Conservation (phyloP, 148 eudicot genomes). For the Nyssa sinensis region DNA sequence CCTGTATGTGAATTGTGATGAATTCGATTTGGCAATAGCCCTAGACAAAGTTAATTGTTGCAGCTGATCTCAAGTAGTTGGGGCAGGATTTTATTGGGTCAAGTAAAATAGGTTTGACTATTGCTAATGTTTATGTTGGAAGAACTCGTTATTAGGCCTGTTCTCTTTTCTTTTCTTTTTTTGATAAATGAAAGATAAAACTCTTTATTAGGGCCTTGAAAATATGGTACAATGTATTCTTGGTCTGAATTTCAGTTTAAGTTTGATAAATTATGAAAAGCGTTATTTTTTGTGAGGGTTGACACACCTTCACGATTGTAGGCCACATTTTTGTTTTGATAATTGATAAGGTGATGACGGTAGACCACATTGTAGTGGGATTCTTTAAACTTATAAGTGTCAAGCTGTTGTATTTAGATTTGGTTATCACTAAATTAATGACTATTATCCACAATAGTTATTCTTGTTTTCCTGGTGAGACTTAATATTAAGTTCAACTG, state of each 20-base stretch:
- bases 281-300: background rate
- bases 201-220: too few relatives aligned
- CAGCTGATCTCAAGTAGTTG: background rate
- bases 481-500: too few relatives aligned
- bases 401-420: background rate
- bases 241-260: too few relatives aligned
- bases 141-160: background rate
- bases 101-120: background rate
- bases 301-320: too few relatives aligned
- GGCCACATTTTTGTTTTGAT: too few relatives aligned
- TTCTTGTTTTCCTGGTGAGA: too few relatives aligned
- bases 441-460: too few relatives aligned
- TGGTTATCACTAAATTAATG: background rate
- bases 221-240: too few relatives aligned
- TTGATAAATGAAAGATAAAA: too few relatives aligned
- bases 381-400: background rate
- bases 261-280: too few relatives aligned
- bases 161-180: too few relatives aligned
- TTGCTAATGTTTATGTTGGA: background rate
- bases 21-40: background rate
- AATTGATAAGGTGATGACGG: too few relatives aligned
- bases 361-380: background rate
- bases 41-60: background rate
- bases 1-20: background rate
- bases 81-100: background rate